Evolutionary conservation across 257 asterid genomes (phyloP).

Genomic region (Solanum sitiens): DNA sequence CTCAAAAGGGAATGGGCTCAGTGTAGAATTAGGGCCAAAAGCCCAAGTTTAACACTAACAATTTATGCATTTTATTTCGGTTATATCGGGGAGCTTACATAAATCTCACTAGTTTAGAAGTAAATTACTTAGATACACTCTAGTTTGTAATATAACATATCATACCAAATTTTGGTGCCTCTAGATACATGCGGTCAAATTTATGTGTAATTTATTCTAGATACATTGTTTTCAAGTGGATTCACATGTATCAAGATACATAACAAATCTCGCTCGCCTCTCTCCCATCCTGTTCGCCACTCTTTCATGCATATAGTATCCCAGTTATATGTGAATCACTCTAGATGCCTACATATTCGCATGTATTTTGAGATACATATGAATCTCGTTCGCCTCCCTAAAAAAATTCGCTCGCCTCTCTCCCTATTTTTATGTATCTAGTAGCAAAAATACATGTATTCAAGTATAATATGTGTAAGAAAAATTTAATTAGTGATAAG

Average conservation of each 20-base stretch:
- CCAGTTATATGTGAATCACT: too few relatives aligned
- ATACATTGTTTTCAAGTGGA: background rate
- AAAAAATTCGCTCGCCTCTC: background rate
- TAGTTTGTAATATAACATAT: background rate
- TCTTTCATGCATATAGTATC: too few relatives aligned
- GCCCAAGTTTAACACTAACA: background rate
- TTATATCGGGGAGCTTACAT: too few relatives aligned
- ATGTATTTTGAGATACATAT: background rate
- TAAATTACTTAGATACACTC: too few relatives aligned
- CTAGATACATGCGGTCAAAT: background rate
- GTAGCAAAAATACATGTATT: too few relatives aligned
- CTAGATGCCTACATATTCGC: background rate
- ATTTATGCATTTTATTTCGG: background rate
- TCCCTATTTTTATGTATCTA: too few relatives aligned
- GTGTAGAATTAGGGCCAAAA: background rate
- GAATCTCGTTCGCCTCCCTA: background rate
- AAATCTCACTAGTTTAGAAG: background rate
- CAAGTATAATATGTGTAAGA: background rate
- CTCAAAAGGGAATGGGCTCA: background rate
- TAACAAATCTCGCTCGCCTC: background rate
- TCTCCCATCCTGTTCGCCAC: background rate
- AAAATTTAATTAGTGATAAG: too few relatives aligned
- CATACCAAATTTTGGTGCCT: background rate
- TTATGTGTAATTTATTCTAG: too few relatives aligned
- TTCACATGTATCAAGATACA: background rate